A percentile compares a stretch with the other conserved stretches of the same genome.
Evolutionary conservation across 768 basidiomycete species (phyloP).

Genomic region (Russula sp.): DNA sequence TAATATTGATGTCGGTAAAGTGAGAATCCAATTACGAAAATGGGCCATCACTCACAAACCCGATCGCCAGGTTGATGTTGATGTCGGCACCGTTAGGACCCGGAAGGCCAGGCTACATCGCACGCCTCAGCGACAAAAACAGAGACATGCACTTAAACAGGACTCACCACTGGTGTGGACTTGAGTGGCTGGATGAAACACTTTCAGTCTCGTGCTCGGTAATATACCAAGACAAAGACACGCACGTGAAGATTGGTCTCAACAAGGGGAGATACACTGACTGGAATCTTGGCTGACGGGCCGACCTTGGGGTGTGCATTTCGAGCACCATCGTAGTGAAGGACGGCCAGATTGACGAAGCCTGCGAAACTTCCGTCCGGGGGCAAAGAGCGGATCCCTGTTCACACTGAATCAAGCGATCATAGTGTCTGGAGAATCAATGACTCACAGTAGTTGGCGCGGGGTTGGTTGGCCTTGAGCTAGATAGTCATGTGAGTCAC

Average conservation of each 20-base stretch:
- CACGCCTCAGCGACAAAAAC: neutral
- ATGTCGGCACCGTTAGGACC: conserved; percentile 29
- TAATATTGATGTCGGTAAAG: neutral
- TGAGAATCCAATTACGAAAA: neutral
- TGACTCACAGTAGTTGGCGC: conserved; percentile 19
- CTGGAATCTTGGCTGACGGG: conserved; percentile 13
- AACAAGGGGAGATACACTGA: conserved; percentile 12
- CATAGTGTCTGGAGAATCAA: neutral
- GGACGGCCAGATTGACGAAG: conserved; percentile 28
- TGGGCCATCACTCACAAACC: conserved; percentile 27
- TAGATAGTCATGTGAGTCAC: neutral
- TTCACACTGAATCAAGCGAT: neutral
- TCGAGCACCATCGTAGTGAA: conserved; percentile 30
- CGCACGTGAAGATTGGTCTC: conserved; percentile 24
- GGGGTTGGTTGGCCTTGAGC: conserved; percentile 20
- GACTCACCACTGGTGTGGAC: conserved; percentile 18
- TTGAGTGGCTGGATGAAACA: conserved; percentile 14
- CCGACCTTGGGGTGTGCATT: conserved; percentile 24
- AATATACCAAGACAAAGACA: neutral
- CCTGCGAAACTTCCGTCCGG: neutral
- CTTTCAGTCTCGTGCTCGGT: neutral
- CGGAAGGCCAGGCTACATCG: conserved; percentile 23
- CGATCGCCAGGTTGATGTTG: conserved; percentile 29
- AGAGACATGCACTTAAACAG: neutral
- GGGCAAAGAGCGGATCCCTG: conserved; percentile 24